These are phyloP conservation scores for Leccinum rimulosum DNA, from an alignment of 768 basidiomycete species.

Conservation along the genomic window DNA sequence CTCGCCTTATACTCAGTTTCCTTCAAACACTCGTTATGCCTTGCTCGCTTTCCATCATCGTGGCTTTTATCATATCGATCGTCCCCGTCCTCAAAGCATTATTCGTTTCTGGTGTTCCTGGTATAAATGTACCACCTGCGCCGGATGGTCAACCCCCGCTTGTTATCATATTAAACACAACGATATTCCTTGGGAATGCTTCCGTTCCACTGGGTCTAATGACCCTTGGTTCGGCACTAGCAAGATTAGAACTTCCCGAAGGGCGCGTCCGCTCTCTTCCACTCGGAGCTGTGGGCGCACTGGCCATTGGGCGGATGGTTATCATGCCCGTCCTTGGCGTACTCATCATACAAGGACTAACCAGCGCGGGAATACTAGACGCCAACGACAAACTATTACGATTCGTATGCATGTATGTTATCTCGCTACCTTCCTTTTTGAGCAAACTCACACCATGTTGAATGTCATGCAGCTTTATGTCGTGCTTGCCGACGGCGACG, in stretches of 20 bases:
- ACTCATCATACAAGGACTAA: constrained; percentile 52
- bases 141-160: constrained; percentile 71
- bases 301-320: constrained; percentile 56
- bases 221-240: constrained; percentile 61
- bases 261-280: constrained; percentile 45
- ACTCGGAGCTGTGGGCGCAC: constrained; percentile 48
- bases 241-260: constrained; percentile 51
- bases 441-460: not conserved
- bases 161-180: constrained; percentile 54
- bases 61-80: constrained; percentile 55
- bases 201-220: constrained; percentile 63
- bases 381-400: constrained; percentile 54
- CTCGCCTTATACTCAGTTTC: constrained; percentile 16
- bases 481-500: constrained; percentile 61
- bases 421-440: not conserved
- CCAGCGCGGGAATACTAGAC: constrained; percentile 44
- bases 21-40: constrained; percentile 44
- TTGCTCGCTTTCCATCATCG: constrained; percentile 50
- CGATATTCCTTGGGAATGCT: constrained; percentile 58
- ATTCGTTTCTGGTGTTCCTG: constrained; percentile 46
- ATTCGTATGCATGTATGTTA: constrained; percentile 66
- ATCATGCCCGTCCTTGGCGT: constrained; percentile 62
- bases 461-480: constrained; percentile 44
- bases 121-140: constrained; percentile 44
- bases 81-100: constrained; percentile 58